A percentile compares a stretch with the other conserved stretches of the same genome.
Conservation (phyloP, 31 red algal species). For the Porphyra umbilicalis region DNA sequence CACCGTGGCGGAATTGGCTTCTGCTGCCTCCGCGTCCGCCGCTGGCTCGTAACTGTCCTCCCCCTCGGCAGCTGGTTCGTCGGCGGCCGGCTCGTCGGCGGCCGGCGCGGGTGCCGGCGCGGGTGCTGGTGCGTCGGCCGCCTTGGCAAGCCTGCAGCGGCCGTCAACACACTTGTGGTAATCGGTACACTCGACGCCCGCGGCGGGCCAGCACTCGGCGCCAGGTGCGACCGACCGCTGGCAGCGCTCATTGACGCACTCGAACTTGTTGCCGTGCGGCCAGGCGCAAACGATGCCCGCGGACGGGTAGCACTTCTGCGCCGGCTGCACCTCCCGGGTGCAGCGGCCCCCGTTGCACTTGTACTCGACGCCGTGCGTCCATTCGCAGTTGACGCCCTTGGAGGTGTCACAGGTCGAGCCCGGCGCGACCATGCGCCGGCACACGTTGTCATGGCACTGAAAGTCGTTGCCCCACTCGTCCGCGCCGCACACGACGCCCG, state of each 20-base stretch:
- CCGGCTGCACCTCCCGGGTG: neutral
- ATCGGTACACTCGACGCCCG: neutral
- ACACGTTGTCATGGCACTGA: neutral
- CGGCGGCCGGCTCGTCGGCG: neutral
- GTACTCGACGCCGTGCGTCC: neutral
- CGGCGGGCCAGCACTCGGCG: neutral
- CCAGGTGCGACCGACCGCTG: neutral
- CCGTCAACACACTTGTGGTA: neutral
- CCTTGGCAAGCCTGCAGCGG: neutral
- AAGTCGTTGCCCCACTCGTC: neutral
- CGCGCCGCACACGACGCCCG: neutral
- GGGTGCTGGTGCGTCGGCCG: too few species aligned
- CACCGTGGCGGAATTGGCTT: neutral
- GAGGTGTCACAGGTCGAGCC: neutral
- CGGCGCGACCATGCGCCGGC: neutral
- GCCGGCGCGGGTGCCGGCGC: neutral
- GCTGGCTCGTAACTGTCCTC: neutral
- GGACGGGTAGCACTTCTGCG: neutral
- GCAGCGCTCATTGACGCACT: neutral
- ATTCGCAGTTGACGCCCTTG: neutral
- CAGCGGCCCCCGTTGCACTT: neutral
- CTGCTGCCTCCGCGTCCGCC: neutral
- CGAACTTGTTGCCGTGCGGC: neutral
- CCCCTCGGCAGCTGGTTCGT: neutral
- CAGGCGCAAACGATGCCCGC: neutral